Evolutionary conservation across 2,329 filamentous ascomycete species (phyloP).

Genomic region (Cladosporium colombiae): DNA sequence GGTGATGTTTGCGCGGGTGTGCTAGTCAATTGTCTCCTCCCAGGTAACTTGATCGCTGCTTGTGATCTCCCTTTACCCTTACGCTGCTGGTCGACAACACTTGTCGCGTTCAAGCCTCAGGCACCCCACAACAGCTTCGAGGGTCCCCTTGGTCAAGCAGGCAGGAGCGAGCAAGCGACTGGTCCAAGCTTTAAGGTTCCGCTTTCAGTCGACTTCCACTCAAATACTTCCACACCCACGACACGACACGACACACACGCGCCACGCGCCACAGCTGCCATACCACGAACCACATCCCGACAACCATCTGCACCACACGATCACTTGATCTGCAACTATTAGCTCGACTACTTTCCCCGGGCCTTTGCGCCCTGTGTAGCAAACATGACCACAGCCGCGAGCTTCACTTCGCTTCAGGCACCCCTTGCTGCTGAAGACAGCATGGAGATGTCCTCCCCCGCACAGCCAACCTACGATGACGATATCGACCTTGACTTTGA

Average conservation of each 20-base stretch:
- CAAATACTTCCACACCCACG: conserved; percentile 9
- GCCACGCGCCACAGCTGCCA: background rate
- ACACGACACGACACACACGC: conserved; percentile 12
- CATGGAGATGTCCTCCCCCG: conserved; percentile 57
- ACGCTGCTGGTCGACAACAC: conserved; percentile 1
- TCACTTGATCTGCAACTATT: background rate
- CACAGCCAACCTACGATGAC: conserved; percentile 40
- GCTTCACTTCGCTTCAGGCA: conserved; percentile 25
- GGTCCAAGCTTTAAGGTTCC: conserved; percentile 1
- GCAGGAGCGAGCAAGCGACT: background rate
- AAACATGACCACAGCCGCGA: conserved; percentile 17
- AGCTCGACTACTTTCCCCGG: background rate
- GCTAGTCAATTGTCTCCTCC: background rate
- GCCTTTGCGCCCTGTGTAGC: conserved; percentile 12
- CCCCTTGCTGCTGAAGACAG: conserved; percentile 48
- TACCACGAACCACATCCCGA: background rate
- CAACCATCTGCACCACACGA: background rate
- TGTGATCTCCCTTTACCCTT: conserved; percentile 10
- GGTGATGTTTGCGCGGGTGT: background rate
- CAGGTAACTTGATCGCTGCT: background rate
- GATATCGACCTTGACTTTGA: conserved; percentile 64
- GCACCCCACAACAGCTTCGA: background rate
- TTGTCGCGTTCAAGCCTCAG: conserved; percentile 5
- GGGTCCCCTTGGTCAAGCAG: background rate
- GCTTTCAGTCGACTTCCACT: conserved; percentile 8